Percentiles rank a stretch among this genome's conserved stretches.
Conservation (phyloP, 306 rosid genomes). For the Corylus heterophylla region DNA sequence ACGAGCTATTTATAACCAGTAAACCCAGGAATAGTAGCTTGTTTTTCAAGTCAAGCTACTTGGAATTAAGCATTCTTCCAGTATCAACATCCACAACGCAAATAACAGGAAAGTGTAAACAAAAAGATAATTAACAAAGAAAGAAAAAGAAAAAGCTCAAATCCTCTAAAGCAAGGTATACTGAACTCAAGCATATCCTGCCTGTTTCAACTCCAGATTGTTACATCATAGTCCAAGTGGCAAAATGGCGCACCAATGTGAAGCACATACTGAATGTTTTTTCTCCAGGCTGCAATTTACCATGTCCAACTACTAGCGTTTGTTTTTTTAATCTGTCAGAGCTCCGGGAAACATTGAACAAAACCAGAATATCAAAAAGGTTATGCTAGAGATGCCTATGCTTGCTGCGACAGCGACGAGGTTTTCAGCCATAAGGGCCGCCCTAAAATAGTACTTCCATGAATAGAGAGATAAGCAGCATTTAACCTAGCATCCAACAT, state of each 20-base stretch:
- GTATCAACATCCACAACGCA: not conserved
- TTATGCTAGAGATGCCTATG: conserved; percentile 16
- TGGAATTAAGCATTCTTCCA: not conserved
- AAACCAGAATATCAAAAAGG: not conserved
- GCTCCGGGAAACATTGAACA: not conserved
- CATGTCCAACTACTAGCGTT: not conserved
- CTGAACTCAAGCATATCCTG: not conserved
- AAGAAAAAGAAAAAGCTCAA: not conserved
- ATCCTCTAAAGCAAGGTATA: not conserved
- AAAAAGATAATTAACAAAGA: not conserved
- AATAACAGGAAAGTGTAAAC: not conserved
- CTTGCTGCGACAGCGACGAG: conserved; percentile 45
- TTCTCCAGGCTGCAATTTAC: not conserved
- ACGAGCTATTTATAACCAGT: not conserved
- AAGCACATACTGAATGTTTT: not conserved
- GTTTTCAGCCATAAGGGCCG: conserved; percentile 58
- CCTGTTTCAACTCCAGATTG: not conserved
- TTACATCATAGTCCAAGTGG: not conserved
- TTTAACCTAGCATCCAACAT: conserved; percentile 58
- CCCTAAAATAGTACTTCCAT: conserved; percentile 59
- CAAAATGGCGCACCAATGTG: not conserved
- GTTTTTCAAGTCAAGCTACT: not conserved
- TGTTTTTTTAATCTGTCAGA: not conserved
- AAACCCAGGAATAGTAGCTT: not conserved
- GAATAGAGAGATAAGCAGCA: conserved; percentile 72